Base-by-base conservation (phyloP, 2,329 filamentous ascomycete species). In the Colletotrichum brevisporum region DNA sequence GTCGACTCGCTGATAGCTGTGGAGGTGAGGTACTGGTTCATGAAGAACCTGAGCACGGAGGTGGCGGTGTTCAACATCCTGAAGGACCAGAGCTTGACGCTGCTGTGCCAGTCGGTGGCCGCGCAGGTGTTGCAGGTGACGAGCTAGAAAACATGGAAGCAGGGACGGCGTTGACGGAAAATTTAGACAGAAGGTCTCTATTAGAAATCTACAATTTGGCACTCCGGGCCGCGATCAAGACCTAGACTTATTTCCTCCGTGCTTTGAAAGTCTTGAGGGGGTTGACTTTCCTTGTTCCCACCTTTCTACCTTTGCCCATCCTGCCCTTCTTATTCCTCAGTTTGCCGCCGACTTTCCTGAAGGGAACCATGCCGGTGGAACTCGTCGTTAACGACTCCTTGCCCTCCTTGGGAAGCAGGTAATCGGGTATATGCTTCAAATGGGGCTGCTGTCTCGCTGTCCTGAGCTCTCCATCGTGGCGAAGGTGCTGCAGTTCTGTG, bases 371-470 rank as follows among this genome's bases (percentile, higher is more conserved):
- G 2, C 94, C 94, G 63, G 94, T 85, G 67, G 93, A 87, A 27
- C 88, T 87, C 15, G 86, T 83, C n/a, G 86, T 83, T 51, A 92
- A 82, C 0, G 86, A 89, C 74, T 91, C 90, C 77, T 88, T 91
- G 63, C 90, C 41, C 87, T 88, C 61, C 80, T 87, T 83, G 0
- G 96, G 96, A 74, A 99, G 84, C 59, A 99, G 83, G 78, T 99
- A 99, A 54, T 98, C 95, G 0, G 96, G 96, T 1, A 99, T 93
- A 79, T 98, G 94, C 81, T 94, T 97, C 72, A 99, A 84, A 83
- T 99, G 96, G 8, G 92, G 88, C 81, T 98, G 95, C 53, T 94
- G 90, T 68, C 93, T 86, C 15, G 95, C 94, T 26, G 94, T 91
- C 69, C 94, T 89, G 65, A 97, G 85, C 79, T 98, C 95, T 45